Evolutionary conservation across 257 asterid species (phyloP), one percentile per base, ranked within the genome.

Genomic region (Coffea eugenioides): DNA sequence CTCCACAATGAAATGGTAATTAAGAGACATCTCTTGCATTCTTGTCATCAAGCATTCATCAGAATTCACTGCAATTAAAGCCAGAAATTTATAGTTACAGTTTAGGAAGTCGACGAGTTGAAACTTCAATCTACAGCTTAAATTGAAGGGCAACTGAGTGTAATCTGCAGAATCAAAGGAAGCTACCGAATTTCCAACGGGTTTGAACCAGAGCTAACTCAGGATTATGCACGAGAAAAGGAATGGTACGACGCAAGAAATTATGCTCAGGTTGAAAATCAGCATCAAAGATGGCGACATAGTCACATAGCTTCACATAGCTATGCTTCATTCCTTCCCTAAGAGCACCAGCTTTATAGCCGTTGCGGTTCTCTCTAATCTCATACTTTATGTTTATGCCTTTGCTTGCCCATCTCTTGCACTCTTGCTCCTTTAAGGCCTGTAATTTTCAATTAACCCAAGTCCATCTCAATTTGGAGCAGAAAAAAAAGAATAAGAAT

Each of bases 41-140:
- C 93, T 87, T 62, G 97, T 90, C 92, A 90, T 85, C 83, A 92
- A 81, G 80, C 97, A 89, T 73, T 90, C 95, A 83, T 92, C 90
- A 49, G 95, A 89, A 76, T 90, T 92, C 0, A 89, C 92, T 90
- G 86, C 84, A 83, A 67, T 43, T 76, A 52, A 45, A 48, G n/a
- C 69, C 39, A 70, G 56, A 70, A 70, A 43, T 31, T 70, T 21
- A 43, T 11, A n/a, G 16, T 9, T 62, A 23, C 68, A 6, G 15
- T 34, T 8, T 8, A 62, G 25, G 36, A 67, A 5, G 12, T 27
- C 2, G 5, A 10, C 45, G n/a, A 64, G 18, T 54, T 54, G 2
- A 54, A 54, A 54, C 18, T 54, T 54, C 6, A 54, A 15, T 21
- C 61, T 21, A 54, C 52, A 67, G 6, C 13, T 65, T n/a, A 11